Evolutionary conservation across 2,329 filamentous ascomycete species (phyloP).

Genomic region (Fusarium sp.): DNA sequence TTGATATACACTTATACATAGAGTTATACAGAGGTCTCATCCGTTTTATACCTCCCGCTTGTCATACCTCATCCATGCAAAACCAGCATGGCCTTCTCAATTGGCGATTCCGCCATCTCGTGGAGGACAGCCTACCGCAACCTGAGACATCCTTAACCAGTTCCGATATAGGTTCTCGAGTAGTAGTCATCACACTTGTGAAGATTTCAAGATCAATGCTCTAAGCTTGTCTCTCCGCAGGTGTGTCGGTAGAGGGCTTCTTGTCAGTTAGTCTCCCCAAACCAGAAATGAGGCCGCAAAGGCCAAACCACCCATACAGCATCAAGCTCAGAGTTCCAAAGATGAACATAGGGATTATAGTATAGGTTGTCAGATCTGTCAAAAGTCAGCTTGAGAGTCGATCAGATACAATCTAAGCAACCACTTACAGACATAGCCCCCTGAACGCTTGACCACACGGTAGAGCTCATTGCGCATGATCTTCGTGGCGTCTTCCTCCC

Average conservation of each 20-base stretch:
- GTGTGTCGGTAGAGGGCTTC: too few relatives aligned
- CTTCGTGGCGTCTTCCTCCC: slow-evolving; percentile 49
- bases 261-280: too few relatives aligned
- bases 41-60: background rate
- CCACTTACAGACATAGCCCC: slow-evolving; percentile 54
- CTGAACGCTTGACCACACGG: slow-evolving; percentile 52
- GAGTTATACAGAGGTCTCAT: background rate
- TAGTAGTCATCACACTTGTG: too few relatives aligned
- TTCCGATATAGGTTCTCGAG: background rate
- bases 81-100: background rate
- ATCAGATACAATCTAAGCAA: too few relatives aligned
- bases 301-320: slow-evolving; percentile 40
- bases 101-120: background rate
- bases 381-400: too few relatives aligned
- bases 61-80: background rate
- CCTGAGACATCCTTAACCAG: background rate
- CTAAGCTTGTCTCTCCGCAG: too few relatives aligned
- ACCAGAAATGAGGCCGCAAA: slow-evolving; percentile 17
- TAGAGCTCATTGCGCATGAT: slow-evolving; percentile 59
- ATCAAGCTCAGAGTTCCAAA: slow-evolving; percentile 51
- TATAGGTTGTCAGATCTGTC: slow-evolving; percentile 52
- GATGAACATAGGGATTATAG: slow-evolving; percentile 51
- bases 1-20: background rate
- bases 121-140: background rate
- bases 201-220: too few relatives aligned